Percentiles rank a stretch among this genome's conserved stretches.
phyloP scores from a whole-genome alignment of 805 yeast species.

The Candida boidinii region DNA sequence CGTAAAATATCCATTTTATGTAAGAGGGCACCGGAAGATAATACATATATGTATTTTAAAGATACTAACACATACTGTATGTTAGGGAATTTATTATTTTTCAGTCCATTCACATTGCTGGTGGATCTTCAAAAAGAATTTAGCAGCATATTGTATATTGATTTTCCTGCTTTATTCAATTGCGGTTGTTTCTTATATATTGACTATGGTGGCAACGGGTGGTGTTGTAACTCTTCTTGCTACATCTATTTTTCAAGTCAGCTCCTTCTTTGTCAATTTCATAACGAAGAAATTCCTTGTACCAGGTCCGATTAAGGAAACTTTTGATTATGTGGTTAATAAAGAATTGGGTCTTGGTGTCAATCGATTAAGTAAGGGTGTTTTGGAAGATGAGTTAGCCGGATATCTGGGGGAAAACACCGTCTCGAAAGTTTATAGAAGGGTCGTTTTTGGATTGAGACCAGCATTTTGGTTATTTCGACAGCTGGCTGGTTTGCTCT shows the following conservation, averaged over 20 bases:
- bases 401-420: constrained; percentile 21
- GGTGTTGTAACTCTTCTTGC: constrained; percentile 14
- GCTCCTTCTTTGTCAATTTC: constrained; percentile 20
- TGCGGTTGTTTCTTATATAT: constrained; percentile 9
- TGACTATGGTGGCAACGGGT: constrained; percentile 14
- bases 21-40: no score
- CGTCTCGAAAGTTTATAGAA: constrained; percentile 13
- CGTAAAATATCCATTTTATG: constrained; percentile 2
- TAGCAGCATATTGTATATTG: constrained; percentile 15
- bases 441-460: constrained; percentile 13
- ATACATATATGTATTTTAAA: no score
- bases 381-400: constrained; percentile 12
- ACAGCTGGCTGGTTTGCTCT: constrained; percentile 24
- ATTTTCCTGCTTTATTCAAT: constrained; percentile 11
- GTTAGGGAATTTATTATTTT: constrained; percentile 21
- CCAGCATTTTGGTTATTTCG: constrained; percentile 34
- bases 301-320: constrained; percentile 19
- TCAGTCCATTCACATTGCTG: constrained; percentile 15
- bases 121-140: constrained; percentile 14
- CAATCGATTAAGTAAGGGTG: constrained; percentile 16
- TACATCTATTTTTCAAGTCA: constrained; percentile 21
- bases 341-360: constrained; percentile 13
- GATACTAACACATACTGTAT: constrained; percentile 1
- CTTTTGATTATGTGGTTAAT: constrained; percentile 24
- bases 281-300: constrained; percentile 21